These are phyloP conservation scores for Oleoguttula mirabilis DNA, from an alignment of 495 filamentous ascomycete genomes.

Conservation along the genomic window DNA sequence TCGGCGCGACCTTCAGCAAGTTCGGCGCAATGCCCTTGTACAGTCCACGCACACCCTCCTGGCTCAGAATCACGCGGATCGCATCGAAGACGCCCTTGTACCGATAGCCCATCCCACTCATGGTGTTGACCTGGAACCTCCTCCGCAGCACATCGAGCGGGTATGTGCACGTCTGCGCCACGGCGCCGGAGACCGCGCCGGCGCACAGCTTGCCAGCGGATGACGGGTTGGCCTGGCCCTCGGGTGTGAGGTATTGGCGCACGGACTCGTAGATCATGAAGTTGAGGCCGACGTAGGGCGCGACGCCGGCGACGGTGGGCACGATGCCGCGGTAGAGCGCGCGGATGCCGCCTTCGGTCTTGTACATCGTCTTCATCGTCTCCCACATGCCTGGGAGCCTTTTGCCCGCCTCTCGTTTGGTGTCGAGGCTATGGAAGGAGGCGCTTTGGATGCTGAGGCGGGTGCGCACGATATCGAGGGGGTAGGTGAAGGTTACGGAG, in stretches of 20 bases:
- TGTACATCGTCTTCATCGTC: slow-evolving; percentile 75
- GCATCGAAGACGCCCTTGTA: slow-evolving; percentile 83
- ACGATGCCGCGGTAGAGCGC: slow-evolving; percentile 87
- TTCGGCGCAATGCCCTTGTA: slow-evolving; percentile 95
- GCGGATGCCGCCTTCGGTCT: slow-evolving; percentile 68
- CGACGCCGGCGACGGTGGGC: slow-evolving; percentile 88
- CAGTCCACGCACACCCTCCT: slow-evolving; percentile 65
- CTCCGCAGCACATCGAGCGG: slow-evolving; percentile 97
- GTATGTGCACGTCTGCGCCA: slow-evolving; percentile 96
- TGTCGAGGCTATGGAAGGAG: slow-evolving; percentile 66
- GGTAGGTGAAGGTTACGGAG: slow-evolving; percentile 69
- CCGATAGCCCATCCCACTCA: slow-evolving; percentile 96
- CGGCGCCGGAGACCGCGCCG: slow-evolving; percentile 84
- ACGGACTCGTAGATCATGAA: slow-evolving; percentile 96
- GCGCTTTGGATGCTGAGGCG: slow-evolving; percentile 92
- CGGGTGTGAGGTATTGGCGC: slow-evolving; percentile 70
- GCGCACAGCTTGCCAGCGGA: slow-evolving; percentile 71
- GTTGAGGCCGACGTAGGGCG: slow-evolving; percentile 91
- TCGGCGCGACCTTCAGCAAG: slow-evolving; percentile 89
- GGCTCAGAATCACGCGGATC: slow-evolving; percentile 60
- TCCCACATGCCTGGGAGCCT: slow-evolving; percentile 89
- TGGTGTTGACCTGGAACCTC: slow-evolving; percentile 96
- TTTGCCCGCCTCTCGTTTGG: slow-evolving; percentile 30
- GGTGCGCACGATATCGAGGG: slow-evolving; percentile 92
- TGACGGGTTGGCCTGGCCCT: slow-evolving; percentile 75